Evolutionary conservation across 1,284 basidiomycete species (phyloP).

Genomic region (Bjerkandera adusta): DNA sequence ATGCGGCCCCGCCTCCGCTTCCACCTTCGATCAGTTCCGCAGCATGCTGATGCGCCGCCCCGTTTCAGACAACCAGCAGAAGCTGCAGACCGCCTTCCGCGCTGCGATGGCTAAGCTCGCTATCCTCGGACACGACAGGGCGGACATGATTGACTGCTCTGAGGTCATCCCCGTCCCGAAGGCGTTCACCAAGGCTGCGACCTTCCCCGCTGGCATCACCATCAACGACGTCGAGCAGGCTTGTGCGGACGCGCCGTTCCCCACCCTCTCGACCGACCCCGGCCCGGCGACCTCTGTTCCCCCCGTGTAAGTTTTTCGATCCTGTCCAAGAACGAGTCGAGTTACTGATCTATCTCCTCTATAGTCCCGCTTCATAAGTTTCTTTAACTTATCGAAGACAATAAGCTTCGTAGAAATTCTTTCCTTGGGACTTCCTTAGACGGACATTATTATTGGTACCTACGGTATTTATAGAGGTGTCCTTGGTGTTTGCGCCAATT

Average conservation of each 20-base stretch:
- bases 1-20: conserved; percentile 12
- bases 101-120: conserved; percentile 32
- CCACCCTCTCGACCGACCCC: conserved; percentile 3
- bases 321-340: too few species aligned
- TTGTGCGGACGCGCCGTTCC: neutral
- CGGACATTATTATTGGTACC: too few species aligned
- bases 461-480: too few species aligned
- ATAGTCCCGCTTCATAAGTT: too few species aligned
- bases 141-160: conserved; percentile 25
- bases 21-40: neutral
- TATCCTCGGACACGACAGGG: conserved; percentile 29
- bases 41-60: neutral
- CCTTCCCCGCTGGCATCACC: neutral
- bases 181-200: neutral
- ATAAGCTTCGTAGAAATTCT: too few species aligned
- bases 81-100: conserved; percentile 28
- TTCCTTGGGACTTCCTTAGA: too few species aligned
- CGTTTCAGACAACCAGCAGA: conserved; percentile 29
- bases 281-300: conserved; percentile 1
- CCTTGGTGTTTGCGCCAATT: too few species aligned
- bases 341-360: too few species aligned
- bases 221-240: neutral
- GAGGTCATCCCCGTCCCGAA: conserved; percentile 18
- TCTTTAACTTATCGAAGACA: too few species aligned
- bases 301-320: conserved; percentile 7